A percentile compares a stretch with the other conserved stretches of the same genome.
These are phyloP conservation scores for Marchantia paleacea DNA, from an alignment of 225 moss, liverwort and hornwort species.

Conservation along the genomic window DNA sequence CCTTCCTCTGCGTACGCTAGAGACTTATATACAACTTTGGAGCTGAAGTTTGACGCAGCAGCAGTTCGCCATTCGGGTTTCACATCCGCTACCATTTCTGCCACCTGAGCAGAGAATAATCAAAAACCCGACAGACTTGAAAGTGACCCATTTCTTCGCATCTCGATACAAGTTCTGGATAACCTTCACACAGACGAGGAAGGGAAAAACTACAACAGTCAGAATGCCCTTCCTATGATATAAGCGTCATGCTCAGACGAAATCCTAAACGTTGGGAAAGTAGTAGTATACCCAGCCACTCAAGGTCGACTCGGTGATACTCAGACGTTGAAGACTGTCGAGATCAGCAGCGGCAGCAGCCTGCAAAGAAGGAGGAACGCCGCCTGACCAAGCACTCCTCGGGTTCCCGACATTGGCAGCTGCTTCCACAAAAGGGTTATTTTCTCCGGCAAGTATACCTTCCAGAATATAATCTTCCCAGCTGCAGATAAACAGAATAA, in stretches of 20 bases:
- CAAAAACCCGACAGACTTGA: conserved; percentile 20
- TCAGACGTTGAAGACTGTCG: conserved; percentile 47
- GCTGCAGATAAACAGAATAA: conserved; percentile 20
- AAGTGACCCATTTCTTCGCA: not conserved
- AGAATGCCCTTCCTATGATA: not conserved
- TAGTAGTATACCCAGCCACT: conserved; percentile 48
- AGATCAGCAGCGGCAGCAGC: conserved; percentile 52
- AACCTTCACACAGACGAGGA: conserved; percentile 6
- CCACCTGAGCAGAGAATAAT: conserved; percentile 37
- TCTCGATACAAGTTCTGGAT: not conserved
- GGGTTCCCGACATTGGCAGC: conserved; percentile 45
- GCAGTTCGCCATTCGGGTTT: conserved; percentile 56
- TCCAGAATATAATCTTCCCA: conserved; percentile 57
- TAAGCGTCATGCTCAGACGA: not conserved
- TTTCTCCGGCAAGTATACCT: conserved; percentile 43
- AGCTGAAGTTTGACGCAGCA: conserved; percentile 51
- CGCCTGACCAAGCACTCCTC: conserved; percentile 41
- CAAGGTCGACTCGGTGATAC: conserved; percentile 50
- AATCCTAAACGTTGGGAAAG: not conserved
- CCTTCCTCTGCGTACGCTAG: conserved; percentile 23
- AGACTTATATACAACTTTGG: conserved; percentile 29
- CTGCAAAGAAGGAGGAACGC: conserved; percentile 44
- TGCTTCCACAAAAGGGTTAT: conserved; percentile 53
- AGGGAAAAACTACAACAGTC: not conserved
- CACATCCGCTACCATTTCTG: conserved; percentile 50